phyloP scores from a whole-genome alignment of 257 asterid species.

The Salvia splendens region DNA sequence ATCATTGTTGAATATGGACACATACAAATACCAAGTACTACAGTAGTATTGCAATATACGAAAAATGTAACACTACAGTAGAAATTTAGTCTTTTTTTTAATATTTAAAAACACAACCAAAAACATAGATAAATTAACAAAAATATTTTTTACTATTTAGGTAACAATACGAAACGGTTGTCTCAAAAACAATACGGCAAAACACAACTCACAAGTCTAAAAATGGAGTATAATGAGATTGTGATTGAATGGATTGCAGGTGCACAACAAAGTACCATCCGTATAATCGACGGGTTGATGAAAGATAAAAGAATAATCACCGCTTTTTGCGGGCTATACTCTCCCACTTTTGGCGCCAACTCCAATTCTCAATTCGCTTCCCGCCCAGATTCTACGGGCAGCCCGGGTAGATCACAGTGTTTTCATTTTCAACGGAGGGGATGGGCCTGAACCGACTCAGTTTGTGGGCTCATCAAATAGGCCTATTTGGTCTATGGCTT shows the following conservation, averaged over 20 bases:
- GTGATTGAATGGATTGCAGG: background rate
- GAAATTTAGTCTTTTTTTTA: no score
- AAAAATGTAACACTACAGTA: no score
- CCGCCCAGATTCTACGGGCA: slow-evolving; percentile 32
- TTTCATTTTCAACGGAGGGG: background rate
- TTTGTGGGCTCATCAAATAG: background rate
- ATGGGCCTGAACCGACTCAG: slow-evolving; percentile 30
- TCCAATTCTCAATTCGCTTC: slow-evolving; percentile 3
- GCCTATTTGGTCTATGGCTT: slow-evolving; percentile 5
- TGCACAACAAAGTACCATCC: slow-evolving; percentile 5
- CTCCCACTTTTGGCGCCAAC: slow-evolving; percentile 29
- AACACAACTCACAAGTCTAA: no score
- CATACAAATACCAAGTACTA: no score
- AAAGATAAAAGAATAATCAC: slow-evolving; percentile 18
- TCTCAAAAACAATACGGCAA: no score
- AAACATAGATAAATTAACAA: no score
- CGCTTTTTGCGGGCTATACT: slow-evolving; percentile 21
- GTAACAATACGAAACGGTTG: no score
- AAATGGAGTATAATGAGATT: no score
- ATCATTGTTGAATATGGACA: no score
- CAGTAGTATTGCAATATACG: no score
- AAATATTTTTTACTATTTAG: no score
- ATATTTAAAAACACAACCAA: no score
- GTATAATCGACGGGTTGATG: slow-evolving; percentile 27
- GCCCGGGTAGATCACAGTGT: slow-evolving; percentile 26